Base-by-base conservation (phyloP, 2,329 filamentous ascomycete genomes). In the Epichloe typhina region DNA sequence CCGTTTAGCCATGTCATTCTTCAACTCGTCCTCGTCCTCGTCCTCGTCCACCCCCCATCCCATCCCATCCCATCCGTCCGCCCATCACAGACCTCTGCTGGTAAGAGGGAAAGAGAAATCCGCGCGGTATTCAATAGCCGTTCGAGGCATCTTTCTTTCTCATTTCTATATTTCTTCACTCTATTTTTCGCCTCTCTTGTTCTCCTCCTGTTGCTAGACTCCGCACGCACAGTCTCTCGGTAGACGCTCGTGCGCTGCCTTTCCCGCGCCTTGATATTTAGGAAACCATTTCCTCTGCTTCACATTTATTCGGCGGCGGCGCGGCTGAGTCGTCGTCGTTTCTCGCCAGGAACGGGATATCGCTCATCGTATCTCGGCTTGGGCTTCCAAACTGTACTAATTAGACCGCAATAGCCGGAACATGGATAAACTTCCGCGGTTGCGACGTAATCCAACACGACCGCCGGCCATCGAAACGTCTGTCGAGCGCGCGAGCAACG, bases 381-480 rank as follows among this genome's bases (percentile, higher is more conserved):
- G 26, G 26, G 26, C 26, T 31, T 31, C 3, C 26, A 31, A 9
- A 31, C 26, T 31, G 26, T 31, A 3, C 26, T 31, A 9, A 43
- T n/a, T 3, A 6, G 5, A 38, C 12, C 36, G 31, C 36, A n/a
- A n/a, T n/a, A 15, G 21, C 46, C 21, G 17, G 21, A 49, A 8
- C 54, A 72, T 72, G 69, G 69, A 72, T 56, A 69, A 65, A 57
- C 63, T 72, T 51, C 64, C 69, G 47, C 66, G 68, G 56, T 65
- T 72, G 48, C 67, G 69, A 49, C 69, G 69, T 53, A 71, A 70
- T 59, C 68, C 67, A 41, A 72, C 23, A 8, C 23, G 70, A 62
- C 67, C 64, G 15, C 69, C 68, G 17, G 66, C 69, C 54, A 67
- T 71, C 56, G 66, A 69, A 51, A 70, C 69, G 6, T 62, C 66